Conservation (phyloP, 805 yeast genomes). For the Candida sakaeoensis region DNA sequence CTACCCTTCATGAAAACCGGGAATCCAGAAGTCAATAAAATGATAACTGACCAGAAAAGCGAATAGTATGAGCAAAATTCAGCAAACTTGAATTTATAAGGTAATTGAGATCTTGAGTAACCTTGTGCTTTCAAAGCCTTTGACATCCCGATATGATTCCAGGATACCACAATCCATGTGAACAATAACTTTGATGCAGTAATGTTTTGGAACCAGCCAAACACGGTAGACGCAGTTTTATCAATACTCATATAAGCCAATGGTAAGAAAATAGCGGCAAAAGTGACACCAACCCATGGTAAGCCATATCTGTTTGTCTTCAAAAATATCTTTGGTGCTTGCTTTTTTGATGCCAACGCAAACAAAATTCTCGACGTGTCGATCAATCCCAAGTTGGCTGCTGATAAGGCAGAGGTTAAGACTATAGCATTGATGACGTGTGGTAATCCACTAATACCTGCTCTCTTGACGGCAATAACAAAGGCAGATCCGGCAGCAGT, state of each 20-base stretch:
- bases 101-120: slow-evolving; percentile 48
- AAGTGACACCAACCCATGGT: slow-evolving; percentile 55
- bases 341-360: slow-evolving; percentile 34
- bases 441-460: slow-evolving; percentile 33
- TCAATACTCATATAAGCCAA: slow-evolving; percentile 71
- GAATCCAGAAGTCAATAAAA: slow-evolving; percentile 65
- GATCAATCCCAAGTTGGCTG: slow-evolving; percentile 28
- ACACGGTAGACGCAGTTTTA: slow-evolving; percentile 51
- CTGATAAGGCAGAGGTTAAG: slow-evolving; percentile 34
- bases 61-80: slow-evolving; percentile 66
- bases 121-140: slow-evolving; percentile 68
- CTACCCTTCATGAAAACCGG: slow-evolving; percentile 78
- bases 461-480: slow-evolving; percentile 33
- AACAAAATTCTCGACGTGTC: slow-evolving; percentile 30
- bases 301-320: slow-evolving; percentile 67
- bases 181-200: slow-evolving; percentile 72
- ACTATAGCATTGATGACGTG: slow-evolving; percentile 32
- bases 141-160: slow-evolving; percentile 63
- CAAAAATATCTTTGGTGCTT: slow-evolving; percentile 65
- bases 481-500: slow-evolving; percentile 41
- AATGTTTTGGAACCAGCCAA: slow-evolving; percentile 68
- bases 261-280: slow-evolving; percentile 52
- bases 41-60: slow-evolving; percentile 47
- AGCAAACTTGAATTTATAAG: slow-evolving; percentile 62
- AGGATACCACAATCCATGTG: slow-evolving; percentile 69